Percentiles rank a stretch among this genome's conserved stretches.
These are phyloP conservation scores for Ophiostoma fasciatum DNA, from an alignment of 2,329 filamentous ascomycete genomes.

Conservation along the genomic window DNA sequence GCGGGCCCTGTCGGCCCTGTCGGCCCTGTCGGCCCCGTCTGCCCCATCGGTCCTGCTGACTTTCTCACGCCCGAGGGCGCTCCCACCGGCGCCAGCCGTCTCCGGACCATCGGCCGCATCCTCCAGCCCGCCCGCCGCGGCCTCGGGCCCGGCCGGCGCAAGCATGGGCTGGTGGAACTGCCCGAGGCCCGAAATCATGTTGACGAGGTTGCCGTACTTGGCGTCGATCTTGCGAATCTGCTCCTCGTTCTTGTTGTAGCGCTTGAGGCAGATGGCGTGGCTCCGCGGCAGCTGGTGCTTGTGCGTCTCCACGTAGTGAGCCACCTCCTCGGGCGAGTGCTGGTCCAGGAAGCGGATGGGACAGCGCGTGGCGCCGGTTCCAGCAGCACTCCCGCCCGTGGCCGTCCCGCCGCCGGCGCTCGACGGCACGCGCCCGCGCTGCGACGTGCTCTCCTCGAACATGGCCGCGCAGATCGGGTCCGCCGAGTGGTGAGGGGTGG, in stretches of 20 bases:
- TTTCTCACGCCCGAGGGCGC: too few relatives aligned
- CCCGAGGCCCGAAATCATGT: conserved; percentile 85
- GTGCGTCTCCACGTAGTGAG: conserved; percentile 84
- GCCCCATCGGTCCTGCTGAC: too few relatives aligned
- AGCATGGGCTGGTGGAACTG: conserved; percentile 80
- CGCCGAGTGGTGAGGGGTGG: conserved; percentile 31
- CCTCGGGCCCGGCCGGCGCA: conserved; percentile 33
- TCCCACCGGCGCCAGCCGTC: too few relatives aligned
- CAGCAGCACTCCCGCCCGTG: too few relatives aligned
- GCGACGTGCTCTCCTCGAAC: conserved; percentile 44
- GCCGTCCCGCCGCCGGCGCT: too few relatives aligned
- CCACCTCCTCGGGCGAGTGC: conserved; percentile 85
- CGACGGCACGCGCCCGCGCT: too few relatives aligned
- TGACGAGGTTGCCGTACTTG: conserved; percentile 84
- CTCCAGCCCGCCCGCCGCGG: neutral
- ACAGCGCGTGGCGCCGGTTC: conserved; percentile 47
- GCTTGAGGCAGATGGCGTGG: conserved; percentile 80
- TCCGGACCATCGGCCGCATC: conserved; percentile 1
- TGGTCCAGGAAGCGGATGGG: conserved; percentile 88
- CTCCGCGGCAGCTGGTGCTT: conserved; percentile 91
- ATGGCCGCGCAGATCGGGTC: conserved; percentile 52
- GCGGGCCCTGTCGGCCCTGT: neutral
- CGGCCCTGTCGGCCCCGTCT: too few relatives aligned
- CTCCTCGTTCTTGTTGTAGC: conserved; percentile 76
- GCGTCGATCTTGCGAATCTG: conserved; percentile 80